phyloP scores from a whole-genome alignment of 169 alveolate genomes.

The Plasmodium inui region DNA sequence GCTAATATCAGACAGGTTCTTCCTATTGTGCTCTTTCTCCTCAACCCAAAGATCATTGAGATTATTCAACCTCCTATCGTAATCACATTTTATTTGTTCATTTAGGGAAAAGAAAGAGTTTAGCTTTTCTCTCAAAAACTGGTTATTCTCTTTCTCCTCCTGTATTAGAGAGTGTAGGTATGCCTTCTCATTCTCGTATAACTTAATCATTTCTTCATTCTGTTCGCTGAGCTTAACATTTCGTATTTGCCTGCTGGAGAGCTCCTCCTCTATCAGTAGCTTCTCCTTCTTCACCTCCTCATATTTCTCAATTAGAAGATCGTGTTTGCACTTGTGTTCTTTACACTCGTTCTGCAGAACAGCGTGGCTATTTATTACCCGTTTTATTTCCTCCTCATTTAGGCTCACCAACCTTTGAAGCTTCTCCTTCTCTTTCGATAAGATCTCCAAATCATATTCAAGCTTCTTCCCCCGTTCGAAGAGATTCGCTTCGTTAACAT shows the following conservation, averaged over 20 bases:
- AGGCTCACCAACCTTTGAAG: neutral
- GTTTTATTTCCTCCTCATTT: conserved; percentile 32
- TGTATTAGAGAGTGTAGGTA: conserved; percentile 36
- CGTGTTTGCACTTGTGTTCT: conserved; percentile 18
- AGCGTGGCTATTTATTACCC: neutral
- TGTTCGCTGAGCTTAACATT: conserved; percentile 18
- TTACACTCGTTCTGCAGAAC: conserved; percentile 9
- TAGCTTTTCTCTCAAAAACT: conserved; percentile 32
- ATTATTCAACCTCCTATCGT: conserved; percentile 29
- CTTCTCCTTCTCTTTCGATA: conserved; percentile 9
- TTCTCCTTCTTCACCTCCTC: conserved; percentile 53
- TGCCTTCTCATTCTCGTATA: conserved; percentile 36
- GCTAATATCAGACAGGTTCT: neutral
- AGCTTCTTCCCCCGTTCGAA: neutral
- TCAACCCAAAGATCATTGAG: conserved; percentile 44
- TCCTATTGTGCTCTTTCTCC: conserved; percentile 60
- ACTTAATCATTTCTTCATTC: conserved; percentile 32
- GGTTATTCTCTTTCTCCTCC: conserved; percentile 37
- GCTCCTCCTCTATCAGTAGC: conserved; percentile 1
- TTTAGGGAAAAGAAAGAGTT: neutral
- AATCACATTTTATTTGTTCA: conserved; percentile 45
- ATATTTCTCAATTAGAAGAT: neutral
- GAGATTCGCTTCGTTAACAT: neutral
- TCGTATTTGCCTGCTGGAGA: neutral
- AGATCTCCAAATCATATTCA: conserved; percentile 1